These are phyloP conservation scores for Colletotrichum echinochloae DNA, from an alignment of 2,329 filamentous ascomycete species.

Conservation along the genomic window DNA sequence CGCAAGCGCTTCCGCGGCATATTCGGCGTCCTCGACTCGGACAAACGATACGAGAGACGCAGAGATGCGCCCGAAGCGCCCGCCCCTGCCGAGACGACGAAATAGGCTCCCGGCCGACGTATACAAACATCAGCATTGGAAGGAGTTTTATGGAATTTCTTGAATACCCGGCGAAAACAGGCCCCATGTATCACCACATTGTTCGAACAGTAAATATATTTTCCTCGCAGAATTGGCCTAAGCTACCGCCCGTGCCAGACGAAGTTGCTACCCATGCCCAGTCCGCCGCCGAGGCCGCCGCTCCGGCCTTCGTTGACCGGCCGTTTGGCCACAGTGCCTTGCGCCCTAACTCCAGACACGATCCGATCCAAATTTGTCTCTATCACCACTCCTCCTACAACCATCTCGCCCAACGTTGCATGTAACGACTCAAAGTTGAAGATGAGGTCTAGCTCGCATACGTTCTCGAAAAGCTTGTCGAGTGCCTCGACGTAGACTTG, in stretches of 20 bases:
- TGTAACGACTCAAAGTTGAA: conserved; percentile 99
- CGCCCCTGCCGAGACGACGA: conserved; percentile 43
- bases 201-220: conserved; percentile 38
- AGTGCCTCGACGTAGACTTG: conserved; percentile 98
- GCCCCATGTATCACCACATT: conserved; percentile 46
- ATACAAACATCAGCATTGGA: conserved; percentile 20
- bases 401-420: conserved; percentile 91
- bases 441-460: conserved; percentile 97
- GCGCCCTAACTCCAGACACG: conserved; percentile 82
- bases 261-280: conserved; percentile 70
- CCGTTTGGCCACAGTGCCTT: conserved; percentile 82
- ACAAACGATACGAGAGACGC: conserved; percentile 57
- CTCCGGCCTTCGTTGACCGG: conserved; percentile 77
- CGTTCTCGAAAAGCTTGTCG: conserved; percentile 96
- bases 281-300: conserved; percentile 59
- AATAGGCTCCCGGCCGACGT: conserved; percentile 11
- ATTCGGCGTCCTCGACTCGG: conserved; percentile 56
- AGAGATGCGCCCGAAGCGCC: conserved; percentile 51
- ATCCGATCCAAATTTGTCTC: conserved; percentile 92
- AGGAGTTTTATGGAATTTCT: conserved; percentile 41
- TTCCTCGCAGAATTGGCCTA: conserved; percentile 17
- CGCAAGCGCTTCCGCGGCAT: conserved; percentile 52
- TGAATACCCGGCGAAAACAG: conserved; percentile 33
- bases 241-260: conserved; percentile 62
- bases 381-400: conserved; percentile 93